Percentiles rank a stretch among this genome's conserved stretches.
Conservation (phyloP, 2,329 filamentous ascomycete species). For the Huntiella savannae region DNA sequence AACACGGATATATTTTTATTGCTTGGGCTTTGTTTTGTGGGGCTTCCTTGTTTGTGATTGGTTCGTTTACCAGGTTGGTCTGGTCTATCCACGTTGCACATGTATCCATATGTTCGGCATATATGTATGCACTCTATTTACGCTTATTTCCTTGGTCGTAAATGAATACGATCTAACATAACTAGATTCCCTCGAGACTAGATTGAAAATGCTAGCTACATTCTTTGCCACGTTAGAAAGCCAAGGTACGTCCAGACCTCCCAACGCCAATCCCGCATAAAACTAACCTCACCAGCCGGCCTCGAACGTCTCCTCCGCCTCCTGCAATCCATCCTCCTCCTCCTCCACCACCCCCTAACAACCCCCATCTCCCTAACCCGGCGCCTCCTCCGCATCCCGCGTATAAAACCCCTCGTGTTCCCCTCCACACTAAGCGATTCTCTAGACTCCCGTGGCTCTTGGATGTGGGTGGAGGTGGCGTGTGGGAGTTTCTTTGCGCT, state of each 20-base stretch:
- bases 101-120: no score
- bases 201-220: slow-evolving; percentile 4
- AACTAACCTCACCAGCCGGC: slow-evolving; percentile 35
- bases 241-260: slow-evolving; percentile 20
- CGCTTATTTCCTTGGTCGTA: no score
- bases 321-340: slow-evolving; percentile 31
- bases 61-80: no score
- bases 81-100: no score
- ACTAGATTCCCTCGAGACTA: neutral
- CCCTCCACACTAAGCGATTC: no score
- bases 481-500: slow-evolving; percentile 39
- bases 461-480: no score
- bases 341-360: slow-evolving; percentile 26
- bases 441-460: no score
- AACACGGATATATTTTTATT: neutral
- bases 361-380: slow-evolving; percentile 22
- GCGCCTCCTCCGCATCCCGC: slow-evolving; percentile 48
- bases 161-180: neutral
- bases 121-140: no score
- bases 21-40: no score
- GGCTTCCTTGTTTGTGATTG: no score
- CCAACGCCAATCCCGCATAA: slow-evolving; percentile 22
- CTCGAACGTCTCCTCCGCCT: slow-evolving; percentile 42
- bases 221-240: slow-evolving; percentile 27
- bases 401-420: slow-evolving; percentile 23